Evolutionary conservation across 106 monocot species (phyloP).

Genomic region (Ottelia alismoides): DNA sequence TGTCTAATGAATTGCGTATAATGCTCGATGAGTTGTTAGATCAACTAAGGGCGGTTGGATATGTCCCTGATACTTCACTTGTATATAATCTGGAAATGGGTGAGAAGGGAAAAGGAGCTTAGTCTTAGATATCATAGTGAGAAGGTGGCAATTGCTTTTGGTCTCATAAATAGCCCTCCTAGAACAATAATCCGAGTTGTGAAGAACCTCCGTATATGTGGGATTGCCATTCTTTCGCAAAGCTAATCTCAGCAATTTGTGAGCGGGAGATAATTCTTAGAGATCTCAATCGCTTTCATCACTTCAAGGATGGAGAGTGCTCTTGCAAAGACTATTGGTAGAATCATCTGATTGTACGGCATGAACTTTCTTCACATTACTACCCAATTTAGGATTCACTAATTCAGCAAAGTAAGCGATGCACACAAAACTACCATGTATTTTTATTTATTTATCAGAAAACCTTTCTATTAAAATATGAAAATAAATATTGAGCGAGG

Average conservation of each 20-base stretch:
- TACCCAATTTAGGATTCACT: too few relatives aligned
- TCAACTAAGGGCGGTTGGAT: slow-evolving; percentile 41
- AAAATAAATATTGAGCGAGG: too few relatives aligned
- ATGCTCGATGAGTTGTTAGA: slow-evolving; percentile 54
- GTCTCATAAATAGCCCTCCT: slow-evolving; percentile 49
- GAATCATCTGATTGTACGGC: too few relatives aligned
- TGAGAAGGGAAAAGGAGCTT: slow-evolving; percentile 55
- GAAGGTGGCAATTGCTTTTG: slow-evolving; percentile 79
- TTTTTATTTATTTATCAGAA: too few relatives aligned
- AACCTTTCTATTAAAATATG: too few relatives aligned
- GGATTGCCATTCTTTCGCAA: slow-evolving; percentile 64
- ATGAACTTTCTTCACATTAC: too few relatives aligned
- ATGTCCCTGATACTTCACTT: slow-evolving; percentile 40
- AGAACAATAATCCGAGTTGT: slow-evolving; percentile 47
- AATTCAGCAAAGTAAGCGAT: too few relatives aligned
- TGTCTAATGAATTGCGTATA: slow-evolving; percentile 23
- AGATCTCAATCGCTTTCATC: slow-evolving; percentile 75
- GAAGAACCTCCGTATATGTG: slow-evolving; percentile 66
- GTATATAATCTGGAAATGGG: slow-evolving; percentile 41
- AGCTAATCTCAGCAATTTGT: slow-evolving; percentile 42
- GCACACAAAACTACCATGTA: too few relatives aligned
- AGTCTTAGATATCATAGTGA: slow-evolving; percentile 75
- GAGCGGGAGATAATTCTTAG: slow-evolving; percentile 48
- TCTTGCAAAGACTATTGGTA: slow-evolving; percentile 78
- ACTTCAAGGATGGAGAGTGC: slow-evolving; percentile 43